phyloP scores from a whole-genome alignment of 2,329 filamentous ascomycete species.

The Helicocarpus griseus region DNA sequence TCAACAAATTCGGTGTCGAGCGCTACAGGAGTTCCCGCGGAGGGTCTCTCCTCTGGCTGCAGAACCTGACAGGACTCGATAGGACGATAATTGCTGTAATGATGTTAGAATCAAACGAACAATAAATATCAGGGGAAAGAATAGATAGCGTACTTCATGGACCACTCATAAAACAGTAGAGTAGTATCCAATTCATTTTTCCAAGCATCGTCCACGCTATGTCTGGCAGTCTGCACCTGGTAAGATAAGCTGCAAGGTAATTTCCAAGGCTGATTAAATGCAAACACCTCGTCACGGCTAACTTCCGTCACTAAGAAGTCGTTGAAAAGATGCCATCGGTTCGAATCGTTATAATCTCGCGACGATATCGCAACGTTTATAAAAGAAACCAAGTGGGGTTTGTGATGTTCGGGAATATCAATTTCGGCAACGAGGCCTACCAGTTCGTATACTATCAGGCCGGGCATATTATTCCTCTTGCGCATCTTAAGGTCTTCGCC shows the following conservation, averaged over 20 bases:
- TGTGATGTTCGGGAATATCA: conserved; percentile 73
- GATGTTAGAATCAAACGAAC: neutral
- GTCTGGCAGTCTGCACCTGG: conserved; percentile 71
- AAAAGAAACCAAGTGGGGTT: conserved; percentile 82
- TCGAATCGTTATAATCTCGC: conserved; percentile 43
- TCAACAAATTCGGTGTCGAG: conserved; percentile 96
- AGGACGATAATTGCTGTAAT: conserved; percentile 24
- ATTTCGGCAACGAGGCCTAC: conserved; percentile 86
- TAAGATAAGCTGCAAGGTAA: conserved; percentile 78
- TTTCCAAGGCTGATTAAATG: conserved; percentile 89
- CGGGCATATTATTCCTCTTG: conserved; percentile 66
- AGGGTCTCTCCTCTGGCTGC: conserved; percentile 53
- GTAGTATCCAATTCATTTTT: conserved; percentile 74
- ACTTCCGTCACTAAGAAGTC: conserved; percentile 86
- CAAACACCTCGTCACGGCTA: conserved; percentile 70
- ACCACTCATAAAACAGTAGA: conserved; percentile 67
- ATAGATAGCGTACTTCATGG: conserved; percentile 35
- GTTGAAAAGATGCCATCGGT: conserved; percentile 93
- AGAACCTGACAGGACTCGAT: conserved; percentile 32
- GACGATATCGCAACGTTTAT: conserved; percentile 59
- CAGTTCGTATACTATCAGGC: conserved; percentile 81
- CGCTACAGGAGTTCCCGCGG: conserved; percentile 66
- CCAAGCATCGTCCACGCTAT: conserved; percentile 78
- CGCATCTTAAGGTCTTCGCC: conserved; percentile 78
- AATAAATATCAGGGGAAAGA: neutral